Base-by-base conservation (phyloP, 169 alveolate genomes). In the Pseudocohnilembus persalinus region DNA sequence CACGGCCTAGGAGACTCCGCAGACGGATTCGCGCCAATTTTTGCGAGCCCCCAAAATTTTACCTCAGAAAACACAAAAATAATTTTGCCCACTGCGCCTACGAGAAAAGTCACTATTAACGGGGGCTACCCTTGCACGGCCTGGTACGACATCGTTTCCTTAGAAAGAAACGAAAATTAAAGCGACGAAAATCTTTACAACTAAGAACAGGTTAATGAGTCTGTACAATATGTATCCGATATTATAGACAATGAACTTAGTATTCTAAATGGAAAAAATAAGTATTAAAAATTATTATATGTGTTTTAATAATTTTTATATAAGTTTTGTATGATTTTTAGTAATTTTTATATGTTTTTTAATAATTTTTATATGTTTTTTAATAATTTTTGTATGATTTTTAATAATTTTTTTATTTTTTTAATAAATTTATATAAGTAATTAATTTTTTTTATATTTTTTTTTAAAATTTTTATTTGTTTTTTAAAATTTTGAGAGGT, bases 1-100 rank as follows among this genome's bases (percentile, higher is more conserved):
- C 97, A 95, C 88, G 97, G 97, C 11, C 81, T 95, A 29, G 97
- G 96, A 29, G 97, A 95, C 64, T 26, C 81, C 24, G 91, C 96
- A 0, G 65, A 30, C 25, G 93, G 97, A 34, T 94, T 89, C 83
- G 77, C 73, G 11, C 93, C 85, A 75, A 35, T 89, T 28, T 94
- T 94, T 30, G 31, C 30, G 30, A 30, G 74, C 1, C 83, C 68
- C 74, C 20, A 72, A 27, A 72, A 76, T 24, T 30, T 91, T 32
- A 84, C 86, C 33, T 96, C 96, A 0, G 64, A 84, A 30, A 74
- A 80, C 31, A 88, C 92, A 26, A 92, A 91, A 81, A 89, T 95
- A 28, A 88, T 95, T 0, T 81, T 93, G 31, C 72, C 91, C 20
- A 89, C 91, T 73, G 95, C 96, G 27, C 97, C 97, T 30, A 74